Base-by-base conservation (phyloP, 1,139 yeast species). In the Sugiyamaella sp. region DNA sequence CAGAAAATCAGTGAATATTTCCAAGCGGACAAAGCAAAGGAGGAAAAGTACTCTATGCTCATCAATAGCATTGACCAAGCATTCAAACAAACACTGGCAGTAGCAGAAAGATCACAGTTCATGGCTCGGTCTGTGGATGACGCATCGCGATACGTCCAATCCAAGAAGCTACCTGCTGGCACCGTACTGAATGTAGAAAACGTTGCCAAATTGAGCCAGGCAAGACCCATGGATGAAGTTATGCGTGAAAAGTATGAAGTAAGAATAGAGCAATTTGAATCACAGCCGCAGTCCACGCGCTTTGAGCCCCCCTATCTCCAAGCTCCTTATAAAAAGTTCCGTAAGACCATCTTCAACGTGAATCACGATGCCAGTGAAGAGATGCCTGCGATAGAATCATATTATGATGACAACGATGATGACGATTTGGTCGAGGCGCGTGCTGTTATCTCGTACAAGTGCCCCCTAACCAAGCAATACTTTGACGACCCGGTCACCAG, bases 401-500 rank as follows among this genome's bases (percentile, higher is more conserved):
- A 52, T 33, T 63, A 55, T 42, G 54, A 57, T 8, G 69, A 66
- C 44, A 60, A 59, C 45, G 50, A 53, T 14, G 68, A 65, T 22
- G 66, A 64, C 8, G 68, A 64, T 6, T 25, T 66, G 46, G 63
- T 62, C 16, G 63, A 63, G 19, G 69, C 58, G 17, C 61, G 59
- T 21, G 62, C 62, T 12, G 54, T 57, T 2, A 55, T 59, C 16
- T 63, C 68, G 12, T 66, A 60, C 59, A 63, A 63, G 38, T 66
- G 70, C 42, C 68, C 69, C 2, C 54, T 66, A 16, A 60, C 68
- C 4, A 61, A 63, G 38, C 57, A 57, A 24, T 60, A 54, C 43
- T 64, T 53, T 47, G 66, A 46, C 19, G 58, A 63, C 19, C 67
- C 70, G 3, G 66, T 66, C 14, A 66, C 65, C 3, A 60, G 64